Evolutionary conservation across 495 filamentous ascomycete genomes (phyloP), one percentile per base, ranked within the genome.

Genomic region (Schizothecium vesticola): DNA sequence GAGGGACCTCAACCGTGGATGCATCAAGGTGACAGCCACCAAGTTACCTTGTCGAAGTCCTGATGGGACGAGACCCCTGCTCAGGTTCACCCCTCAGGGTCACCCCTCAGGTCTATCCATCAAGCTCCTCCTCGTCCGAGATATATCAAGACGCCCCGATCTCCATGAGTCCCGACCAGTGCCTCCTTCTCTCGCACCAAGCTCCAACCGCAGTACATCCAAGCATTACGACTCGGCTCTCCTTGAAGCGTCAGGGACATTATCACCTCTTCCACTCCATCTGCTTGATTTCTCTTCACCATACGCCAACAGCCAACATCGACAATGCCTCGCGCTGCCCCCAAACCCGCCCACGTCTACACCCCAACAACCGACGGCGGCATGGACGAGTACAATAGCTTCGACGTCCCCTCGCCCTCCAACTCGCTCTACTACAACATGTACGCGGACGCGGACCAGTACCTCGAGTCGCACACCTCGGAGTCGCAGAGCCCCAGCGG

Each of bases 401-500:
- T 73, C 61, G 73, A 78, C 66, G 60, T 80, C n/a, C 70, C 76
- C 24, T 80, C 80, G 28, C 78, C 79, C 23, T 68, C 75, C 22
- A 74, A 73, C 64, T 74, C 75, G 2, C 65, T 79, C 62, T 73
- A 73, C 57, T 80, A 80, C 43, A 51, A 51, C 63, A 64, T 77
- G 31, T 81, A 79, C 67, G 77, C 75, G 2, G 78, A 80, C 33
- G 61, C 73, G 9, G 80, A 82, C 24, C 74, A 76, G 23, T 82
- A 82, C 63, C 69, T 78, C 25, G 78, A 80, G 59, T 61, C 76
- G 21, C 73, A 73, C 62, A 71, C 73, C 12, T 81, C 80, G 11
- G 78, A 77, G 56, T 79, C 79, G 5, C 77, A 80, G 25, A 82
- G 80, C 70, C 77, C 80, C 25, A 76, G 73, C 66, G 77, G 76